Evolutionary conservation across 768 basidiomycete species (phyloP).

Genomic region (Pleurotus salmoneostramineus): DNA sequence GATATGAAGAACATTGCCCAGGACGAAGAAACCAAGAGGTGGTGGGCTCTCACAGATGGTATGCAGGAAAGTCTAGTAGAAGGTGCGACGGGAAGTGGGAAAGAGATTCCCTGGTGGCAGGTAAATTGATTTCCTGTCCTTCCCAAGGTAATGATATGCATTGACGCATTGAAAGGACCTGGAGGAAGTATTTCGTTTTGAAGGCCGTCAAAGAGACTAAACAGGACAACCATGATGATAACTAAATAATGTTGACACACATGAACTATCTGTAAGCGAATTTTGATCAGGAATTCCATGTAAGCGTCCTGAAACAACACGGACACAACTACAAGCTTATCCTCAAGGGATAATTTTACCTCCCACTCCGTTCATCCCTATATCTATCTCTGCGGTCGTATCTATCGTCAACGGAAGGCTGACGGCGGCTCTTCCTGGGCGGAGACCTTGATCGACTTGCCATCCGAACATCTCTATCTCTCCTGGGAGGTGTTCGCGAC

Average conservation of each 20-base stretch:
- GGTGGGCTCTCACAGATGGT: slow-evolving; percentile 74
- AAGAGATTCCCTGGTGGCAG: slow-evolving; percentile 69
- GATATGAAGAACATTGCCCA: slow-evolving; percentile 66
- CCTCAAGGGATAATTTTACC: not conserved
- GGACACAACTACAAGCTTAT: too few species aligned
- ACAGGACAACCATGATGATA: too few species aligned
- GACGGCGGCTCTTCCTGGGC: slow-evolving; percentile 3
- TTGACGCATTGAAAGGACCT: not conserved
- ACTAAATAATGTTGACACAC: too few species aligned
- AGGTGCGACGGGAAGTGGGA: slow-evolving; percentile 66
- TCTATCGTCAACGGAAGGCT: slow-evolving; percentile 7
- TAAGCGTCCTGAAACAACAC: too few species aligned
- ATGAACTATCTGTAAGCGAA: too few species aligned
- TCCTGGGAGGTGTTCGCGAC: slow-evolving; percentile 10
- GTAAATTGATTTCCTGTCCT: slow-evolving; percentile 22
- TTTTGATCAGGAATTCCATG: too few species aligned
- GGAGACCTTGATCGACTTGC: slow-evolving; percentile 21
- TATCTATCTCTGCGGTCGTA: slow-evolving; percentile 5
- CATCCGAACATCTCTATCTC: slow-evolving; percentile 8
- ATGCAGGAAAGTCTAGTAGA: slow-evolving; percentile 79
- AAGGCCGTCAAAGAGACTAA: not conserved
- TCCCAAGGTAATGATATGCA: not conserved
- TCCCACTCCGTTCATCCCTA: not conserved
- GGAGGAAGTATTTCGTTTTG: slow-evolving; percentile 7
- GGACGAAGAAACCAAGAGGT: slow-evolving; percentile 66